Evolutionary conservation across 495 filamentous ascomycete species (phyloP), one percentile per base, ranked within the genome.

Genomic region (Parachaetomium inaequale): DNA sequence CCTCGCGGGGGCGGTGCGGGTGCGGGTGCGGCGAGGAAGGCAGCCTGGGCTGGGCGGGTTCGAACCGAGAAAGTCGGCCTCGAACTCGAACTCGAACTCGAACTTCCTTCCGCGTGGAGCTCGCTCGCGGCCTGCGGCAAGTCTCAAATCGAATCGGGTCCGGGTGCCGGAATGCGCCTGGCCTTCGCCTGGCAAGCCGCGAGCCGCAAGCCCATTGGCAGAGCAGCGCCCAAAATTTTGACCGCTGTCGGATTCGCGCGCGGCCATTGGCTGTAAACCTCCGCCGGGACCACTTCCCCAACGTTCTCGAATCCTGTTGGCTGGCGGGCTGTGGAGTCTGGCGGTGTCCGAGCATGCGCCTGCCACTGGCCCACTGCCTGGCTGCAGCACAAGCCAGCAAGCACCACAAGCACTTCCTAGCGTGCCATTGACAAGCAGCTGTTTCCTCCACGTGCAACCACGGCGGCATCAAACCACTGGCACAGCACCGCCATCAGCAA

Each of bases 141-240:
- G 43, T 65, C 61, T 58, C 50, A 36, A 52, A 59, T 55, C 59
- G 55, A 53, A 59, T 55, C 59, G 59, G 60, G 51, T 63, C 45
- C 50, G 55, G 64, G 55, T 63, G 53, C 55, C 51, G 49, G 64
- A 64, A 64, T 64, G 66, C 59, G 62, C 54, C 59, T 62, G 51
- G 47, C 25, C 46, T 29, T 21, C 47, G 50, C 52, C 26, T 50
- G 42, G 25, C 32, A 42, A 43, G n/a, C n/a, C n/a, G n/a, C n/a
- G n/a, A n/a, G n/a, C n/a, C n/a, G n/a, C n/a, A n/a, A n/a, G 31
- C 40, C 52, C 26, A 56, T 55, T 64, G 50, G 51, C 29, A 19
- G 55, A 54, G 59, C 52, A 42, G 57, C 55, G 26, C 60, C 56
- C 29, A 31, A 64, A 61, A 64, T 63, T 65, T 64, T 59, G 55